phyloP scores from a whole-genome alignment of 306 rosid species.

The Cucumis melo region DNA sequence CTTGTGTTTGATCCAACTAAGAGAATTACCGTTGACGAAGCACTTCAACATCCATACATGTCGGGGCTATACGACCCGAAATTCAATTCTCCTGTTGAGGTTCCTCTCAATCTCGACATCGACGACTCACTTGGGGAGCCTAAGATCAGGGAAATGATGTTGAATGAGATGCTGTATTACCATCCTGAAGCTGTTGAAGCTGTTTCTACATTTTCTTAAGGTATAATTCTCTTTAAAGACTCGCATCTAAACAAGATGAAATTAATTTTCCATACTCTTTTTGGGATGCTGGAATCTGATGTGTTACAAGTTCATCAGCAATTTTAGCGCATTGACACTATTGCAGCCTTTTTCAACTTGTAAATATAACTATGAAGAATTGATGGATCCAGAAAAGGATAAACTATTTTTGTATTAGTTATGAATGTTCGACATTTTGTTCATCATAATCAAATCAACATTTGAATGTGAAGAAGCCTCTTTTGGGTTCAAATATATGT shows the following conservation, averaged over 20 bases:
- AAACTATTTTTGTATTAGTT: background rate
- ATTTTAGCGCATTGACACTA: background rate
- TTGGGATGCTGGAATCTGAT: background rate
- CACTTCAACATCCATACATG: slow-evolving; percentile 84
- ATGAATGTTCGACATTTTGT: background rate
- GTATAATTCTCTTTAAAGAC: background rate
- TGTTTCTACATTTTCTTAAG: slow-evolving; percentile 19
- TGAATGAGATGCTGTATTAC: slow-evolving; percentile 66
- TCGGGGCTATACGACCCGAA: slow-evolving; percentile 47
- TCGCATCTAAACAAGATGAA: background rate
- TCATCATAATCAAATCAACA: background rate
- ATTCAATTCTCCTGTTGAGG: slow-evolving; percentile 35
- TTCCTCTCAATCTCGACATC: slow-evolving; percentile 54
- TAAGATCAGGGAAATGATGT: slow-evolving; percentile 71
- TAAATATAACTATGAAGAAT: background rate
- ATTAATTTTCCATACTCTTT: background rate
- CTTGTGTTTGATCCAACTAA: slow-evolving; percentile 70
- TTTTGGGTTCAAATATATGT: background rate
- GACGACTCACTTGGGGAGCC: slow-evolving; percentile 40
- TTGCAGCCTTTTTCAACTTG: background rate
- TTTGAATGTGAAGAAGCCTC: background rate
- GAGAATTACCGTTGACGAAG: slow-evolving; percentile 62
- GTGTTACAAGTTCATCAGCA: background rate
- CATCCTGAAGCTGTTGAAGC: slow-evolving; percentile 62
- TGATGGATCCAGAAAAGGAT: background rate